Evolutionary conservation across 1,284 basidiomycete species (phyloP).

Genomic region (Ustilago shanxiensis): DNA sequence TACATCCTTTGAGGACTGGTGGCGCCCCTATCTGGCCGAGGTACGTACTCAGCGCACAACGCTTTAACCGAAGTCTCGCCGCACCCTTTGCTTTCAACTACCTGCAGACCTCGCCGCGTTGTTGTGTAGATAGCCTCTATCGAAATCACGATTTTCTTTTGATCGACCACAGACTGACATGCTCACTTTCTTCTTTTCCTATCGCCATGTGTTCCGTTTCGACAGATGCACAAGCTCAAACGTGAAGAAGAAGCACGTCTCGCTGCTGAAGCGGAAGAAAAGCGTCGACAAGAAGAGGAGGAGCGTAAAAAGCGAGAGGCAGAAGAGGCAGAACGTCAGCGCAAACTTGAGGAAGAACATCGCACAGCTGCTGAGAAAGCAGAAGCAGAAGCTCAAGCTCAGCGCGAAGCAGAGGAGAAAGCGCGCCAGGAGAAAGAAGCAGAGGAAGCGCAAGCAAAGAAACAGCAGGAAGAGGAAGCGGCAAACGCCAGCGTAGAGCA

Average conservation of each 20-base stretch:
- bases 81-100: background rate
- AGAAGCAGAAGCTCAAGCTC: constrained; percentile 20
- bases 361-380: constrained; percentile 39
- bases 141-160: background rate
- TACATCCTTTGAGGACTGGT: constrained; percentile 65
- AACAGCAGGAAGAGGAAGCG: constrained; percentile 19
- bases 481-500: background rate
- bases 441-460: constrained; percentile 22
- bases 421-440: constrained; percentile 23
- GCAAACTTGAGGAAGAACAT: constrained; percentile 23
- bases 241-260: constrained; percentile 38
- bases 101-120: background rate
- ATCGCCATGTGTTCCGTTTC: background rate
- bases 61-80: background rate
- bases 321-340: constrained; percentile 37
- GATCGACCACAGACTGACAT: constrained; percentile 10
- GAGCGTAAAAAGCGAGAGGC: constrained; percentile 42
- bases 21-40: constrained; percentile 57
- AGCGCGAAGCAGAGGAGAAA: constrained; percentile 14
- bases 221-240: constrained; percentile 27
- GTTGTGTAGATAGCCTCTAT: constrained; percentile 1
- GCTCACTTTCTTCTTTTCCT: background rate
- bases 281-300: constrained; percentile 33
- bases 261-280: constrained; percentile 39
- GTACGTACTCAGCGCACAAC: constrained; percentile 26